phyloP scores from a whole-genome alignment of 2,329 filamentous ascomycete genomes.

The Sarocladiaceae sp. region DNA sequence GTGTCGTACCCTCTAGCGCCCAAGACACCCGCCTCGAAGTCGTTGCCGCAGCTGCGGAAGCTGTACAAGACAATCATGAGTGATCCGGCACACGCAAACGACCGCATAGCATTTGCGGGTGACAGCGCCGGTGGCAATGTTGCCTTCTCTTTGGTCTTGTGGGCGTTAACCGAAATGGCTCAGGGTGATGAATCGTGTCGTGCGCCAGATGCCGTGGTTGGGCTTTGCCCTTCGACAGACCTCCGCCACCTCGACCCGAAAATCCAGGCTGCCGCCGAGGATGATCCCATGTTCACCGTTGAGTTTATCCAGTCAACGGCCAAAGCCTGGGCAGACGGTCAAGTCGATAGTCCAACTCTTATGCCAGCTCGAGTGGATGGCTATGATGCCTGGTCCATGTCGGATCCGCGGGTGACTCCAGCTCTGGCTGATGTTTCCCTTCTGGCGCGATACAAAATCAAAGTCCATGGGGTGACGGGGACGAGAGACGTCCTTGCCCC shows the following conservation, averaged over 20 bases:
- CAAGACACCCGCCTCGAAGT: constrained; percentile 38
- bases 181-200: constrained; percentile 9
- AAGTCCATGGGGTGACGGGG: constrained; percentile 45
- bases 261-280: constrained; percentile 14
- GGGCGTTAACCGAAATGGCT: constrained; percentile 27
- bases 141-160: constrained; percentile 26
- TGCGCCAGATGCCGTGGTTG: constrained; percentile 28
- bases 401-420: constrained; percentile 42
- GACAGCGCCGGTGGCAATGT: constrained; percentile 53
- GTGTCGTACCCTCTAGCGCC: constrained; percentile 50
- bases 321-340: constrained; percentile 16
- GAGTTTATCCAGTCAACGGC: constrained; percentile 18
- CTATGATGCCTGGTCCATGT: constrained; percentile 15
- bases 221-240: constrained; percentile 39
- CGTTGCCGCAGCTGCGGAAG: constrained; percentile 39
- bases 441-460: constrained; percentile 26
- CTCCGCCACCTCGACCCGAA: constrained; percentile 17
- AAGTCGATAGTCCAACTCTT: background rate
- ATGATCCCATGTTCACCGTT: constrained; percentile 20
- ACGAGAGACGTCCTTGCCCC: constrained; percentile 47
- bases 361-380: background rate
- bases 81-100: constrained; percentile 25
- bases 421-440: constrained; percentile 34
- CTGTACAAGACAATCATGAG: constrained; percentile 36
- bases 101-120: constrained; percentile 43